Conservation (phyloP, 2,329 filamentous ascomycete species). For the Cucurbitaria berberidis region DNA sequence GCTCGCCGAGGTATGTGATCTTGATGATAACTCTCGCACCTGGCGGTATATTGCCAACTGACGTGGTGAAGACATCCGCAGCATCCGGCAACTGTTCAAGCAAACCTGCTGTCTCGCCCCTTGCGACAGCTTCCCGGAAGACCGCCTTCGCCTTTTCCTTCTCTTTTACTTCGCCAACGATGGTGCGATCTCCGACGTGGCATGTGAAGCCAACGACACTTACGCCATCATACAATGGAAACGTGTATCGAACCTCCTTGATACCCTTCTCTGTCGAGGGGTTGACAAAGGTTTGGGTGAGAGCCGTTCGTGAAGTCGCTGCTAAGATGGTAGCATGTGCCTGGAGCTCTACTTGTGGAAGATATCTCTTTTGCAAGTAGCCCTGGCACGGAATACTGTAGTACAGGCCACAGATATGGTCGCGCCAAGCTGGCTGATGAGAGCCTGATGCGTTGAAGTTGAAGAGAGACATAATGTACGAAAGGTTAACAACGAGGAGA, state of each 20-base stretch:
- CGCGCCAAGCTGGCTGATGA: neutral
- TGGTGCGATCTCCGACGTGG: constrained; percentile 64
- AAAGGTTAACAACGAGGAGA: neutral
- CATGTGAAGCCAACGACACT: constrained; percentile 72
- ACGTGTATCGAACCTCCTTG: constrained; percentile 67
- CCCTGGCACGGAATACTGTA: constrained; percentile 21
- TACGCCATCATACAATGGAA: constrained; percentile 75
- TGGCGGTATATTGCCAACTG: constrained; percentile 70
- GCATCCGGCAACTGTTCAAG: constrained; percentile 66
- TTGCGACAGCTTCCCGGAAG: constrained; percentile 64
- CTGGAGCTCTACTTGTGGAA: constrained; percentile 65
- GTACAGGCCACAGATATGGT: constrained; percentile 39
- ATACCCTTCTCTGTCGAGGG: constrained; percentile 55
- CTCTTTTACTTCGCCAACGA: constrained; percentile 71
- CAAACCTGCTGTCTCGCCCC: constrained; percentile 68
- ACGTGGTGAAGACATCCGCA: constrained; percentile 71
- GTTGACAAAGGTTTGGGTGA: constrained; percentile 69
- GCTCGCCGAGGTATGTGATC: constrained; percentile 71
- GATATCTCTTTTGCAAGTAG: constrained; percentile 41
- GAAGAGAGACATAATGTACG: constrained; percentile 1
- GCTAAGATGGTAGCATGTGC: constrained; percentile 68
- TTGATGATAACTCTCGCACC: constrained; percentile 64
- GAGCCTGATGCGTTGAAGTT: neutral
- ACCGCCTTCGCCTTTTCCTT: constrained; percentile 65
- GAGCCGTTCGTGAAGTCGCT: constrained; percentile 58